phyloP scores from a whole-genome alignment of 208 protist genomes.

The Naegleria lovaniensis region DNA sequence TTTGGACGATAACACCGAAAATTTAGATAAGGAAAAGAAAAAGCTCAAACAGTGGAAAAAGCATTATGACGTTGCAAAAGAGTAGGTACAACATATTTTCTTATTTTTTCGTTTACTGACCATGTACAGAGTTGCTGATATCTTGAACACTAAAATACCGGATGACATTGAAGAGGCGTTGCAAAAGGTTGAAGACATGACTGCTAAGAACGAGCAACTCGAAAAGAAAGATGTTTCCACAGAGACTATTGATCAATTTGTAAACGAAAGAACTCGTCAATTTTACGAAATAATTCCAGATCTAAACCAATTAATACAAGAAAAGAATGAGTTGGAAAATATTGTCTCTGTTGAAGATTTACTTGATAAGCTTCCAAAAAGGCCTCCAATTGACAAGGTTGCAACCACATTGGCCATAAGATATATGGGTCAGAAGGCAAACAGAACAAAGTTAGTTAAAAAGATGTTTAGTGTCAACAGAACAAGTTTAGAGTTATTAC shows the following conservation, averaged over 20 bases:
- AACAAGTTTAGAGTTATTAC: constrained; percentile 44
- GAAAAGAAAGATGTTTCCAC: background rate
- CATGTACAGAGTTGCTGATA: background rate
- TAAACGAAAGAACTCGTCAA: background rate
- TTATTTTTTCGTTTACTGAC: background rate
- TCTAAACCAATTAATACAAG: background rate
- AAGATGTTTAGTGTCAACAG: constrained; percentile 43
- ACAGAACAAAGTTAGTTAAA: constrained; percentile 48
- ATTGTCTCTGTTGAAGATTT: background rate
- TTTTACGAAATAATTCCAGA: background rate
- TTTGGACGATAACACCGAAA: background rate
- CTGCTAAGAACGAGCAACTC: background rate
- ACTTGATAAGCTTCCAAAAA: background rate
- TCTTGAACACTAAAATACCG: background rate
- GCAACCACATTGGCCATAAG: background rate
- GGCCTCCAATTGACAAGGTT: background rate
- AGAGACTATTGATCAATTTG: background rate
- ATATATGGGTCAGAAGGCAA: constrained; percentile 25
- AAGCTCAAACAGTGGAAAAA: background rate
- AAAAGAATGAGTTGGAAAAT: background rate
- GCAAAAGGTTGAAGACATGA: background rate
- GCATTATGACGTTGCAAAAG: background rate
- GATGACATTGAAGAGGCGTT: background rate
- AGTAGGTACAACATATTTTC: background rate
- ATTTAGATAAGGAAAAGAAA: constrained; percentile 1